Evolutionary conservation across 139 green algal genomes (phyloP), one percentile per base, ranked within the genome.

Genomic region (Spirogloea muscicola): DNA sequence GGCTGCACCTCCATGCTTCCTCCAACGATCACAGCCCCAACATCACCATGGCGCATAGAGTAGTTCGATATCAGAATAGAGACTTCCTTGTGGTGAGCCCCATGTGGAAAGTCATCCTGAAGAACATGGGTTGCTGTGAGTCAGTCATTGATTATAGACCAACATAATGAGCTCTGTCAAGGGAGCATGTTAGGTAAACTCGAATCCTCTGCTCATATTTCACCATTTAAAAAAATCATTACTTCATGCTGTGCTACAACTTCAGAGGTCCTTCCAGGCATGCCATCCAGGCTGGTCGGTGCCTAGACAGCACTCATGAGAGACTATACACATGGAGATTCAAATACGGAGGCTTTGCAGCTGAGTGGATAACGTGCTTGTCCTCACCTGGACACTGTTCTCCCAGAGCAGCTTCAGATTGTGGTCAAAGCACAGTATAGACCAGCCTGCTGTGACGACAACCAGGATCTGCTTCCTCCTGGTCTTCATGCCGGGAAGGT

Each of bases 361-460:
- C n/a, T n/a, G n/a, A n/a, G n/a, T n/a, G n/a, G n/a, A n/a, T n/a
- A n/a, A n/a, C n/a, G n/a, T n/a, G n/a, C n/a, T n/a, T n/a, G n/a
- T n/a, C n/a, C n/a, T 77, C 70, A 79, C 70, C 61, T 79, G 64
- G 25, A 82, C 74, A 18, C 3, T 79, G 25, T 40, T 59, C 74
- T 92, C 79, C 93, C 94, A 98, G 82, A 92, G 34, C 38, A 92
- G 71, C 61, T 87, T 85, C 66, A 98, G 80, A 85, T 99, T 99
- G 89, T 97, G 93, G 81, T 99, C 95, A 27, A 93, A 93, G 62
- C 84, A 91, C 44, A 95, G 61, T 18, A 98, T 84, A 10, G 86
- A 70, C 82, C 89, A 93, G 5, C 82, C 81, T 1, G 81, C 76
- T 1, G 89, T 96, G 2, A 97, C 87, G 38, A 97, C 86, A 31